These are phyloP conservation scores for Rosellinia necatrix DNA, from an alignment of 2,329 filamentous ascomycete genomes.

Conservation along the genomic window DNA sequence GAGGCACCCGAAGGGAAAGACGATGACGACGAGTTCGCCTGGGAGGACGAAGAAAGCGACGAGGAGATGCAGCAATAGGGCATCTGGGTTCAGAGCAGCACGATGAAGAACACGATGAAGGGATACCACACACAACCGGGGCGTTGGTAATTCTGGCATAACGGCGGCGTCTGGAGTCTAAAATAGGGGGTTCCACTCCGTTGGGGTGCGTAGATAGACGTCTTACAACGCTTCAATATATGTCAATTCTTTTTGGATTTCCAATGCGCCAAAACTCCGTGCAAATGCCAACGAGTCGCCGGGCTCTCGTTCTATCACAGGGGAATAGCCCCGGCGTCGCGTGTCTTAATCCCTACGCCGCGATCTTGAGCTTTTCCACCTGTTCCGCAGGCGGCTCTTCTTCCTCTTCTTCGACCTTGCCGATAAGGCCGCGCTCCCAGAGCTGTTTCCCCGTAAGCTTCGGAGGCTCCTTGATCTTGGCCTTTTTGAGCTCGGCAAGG, in stretches of 20 bases:
- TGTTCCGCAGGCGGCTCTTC: constrained; percentile 60
- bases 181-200: constrained; percentile 28
- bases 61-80: constrained; percentile 60
- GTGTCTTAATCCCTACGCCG: constrained; percentile 47
- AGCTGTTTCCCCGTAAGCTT: constrained; percentile 75
- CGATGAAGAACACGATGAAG: constrained; percentile 15
- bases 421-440: constrained; percentile 75
- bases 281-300: constrained; percentile 29
- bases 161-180: constrained; percentile 34
- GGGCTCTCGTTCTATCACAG: constrained; percentile 6
- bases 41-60: constrained; percentile 54
- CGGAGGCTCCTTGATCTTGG: constrained; percentile 73
- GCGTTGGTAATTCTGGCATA: constrained; percentile 32
- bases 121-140: constrained; percentile 33
- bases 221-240: constrained; percentile 17
- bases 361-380: constrained; percentile 74
- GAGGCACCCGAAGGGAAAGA: constrained; percentile 61
- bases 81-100: constrained; percentile 1
- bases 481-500: constrained; percentile 80
- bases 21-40: constrained; percentile 57
- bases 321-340: neutral
- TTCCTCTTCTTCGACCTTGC: constrained; percentile 69
- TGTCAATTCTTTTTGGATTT: constrained; percentile 19
- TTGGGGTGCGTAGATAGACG: constrained; percentile 19
- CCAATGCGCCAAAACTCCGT: constrained; percentile 33